Evolutionary conservation across 257 asterid genomes (phyloP).

Genomic region (Datura wrightii): DNA sequence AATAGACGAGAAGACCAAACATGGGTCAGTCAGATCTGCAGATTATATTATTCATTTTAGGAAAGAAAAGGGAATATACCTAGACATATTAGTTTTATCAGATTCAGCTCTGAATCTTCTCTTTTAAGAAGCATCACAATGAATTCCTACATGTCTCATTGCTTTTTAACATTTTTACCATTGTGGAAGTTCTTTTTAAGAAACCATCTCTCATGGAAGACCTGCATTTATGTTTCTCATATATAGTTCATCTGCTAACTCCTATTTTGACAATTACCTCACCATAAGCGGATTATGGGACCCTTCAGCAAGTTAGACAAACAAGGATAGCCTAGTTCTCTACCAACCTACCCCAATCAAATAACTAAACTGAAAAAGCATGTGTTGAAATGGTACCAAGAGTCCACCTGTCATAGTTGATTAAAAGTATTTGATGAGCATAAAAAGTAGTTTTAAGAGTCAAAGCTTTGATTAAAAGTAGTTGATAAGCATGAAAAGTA

Average conservation of each 20-base stretch:
- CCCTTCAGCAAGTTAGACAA: conserved; percentile 18
- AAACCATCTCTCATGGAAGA: neutral
- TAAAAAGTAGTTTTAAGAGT: neutral
- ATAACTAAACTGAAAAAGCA: neutral
- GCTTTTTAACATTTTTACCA: neutral
- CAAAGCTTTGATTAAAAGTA: neutral
- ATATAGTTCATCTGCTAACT: conserved; percentile 11
- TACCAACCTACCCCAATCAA: conserved; percentile 7
- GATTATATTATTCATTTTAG: neutral
- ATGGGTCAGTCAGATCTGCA: conserved; percentile 3
- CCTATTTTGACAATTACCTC: conserved; percentile 8
- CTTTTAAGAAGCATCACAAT: conserved; percentile 15
- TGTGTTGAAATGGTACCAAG: neutral
- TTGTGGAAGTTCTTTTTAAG: neutral
- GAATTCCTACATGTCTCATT: conserved; percentile 9
- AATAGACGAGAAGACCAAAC: neutral
- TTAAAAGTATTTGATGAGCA: neutral
- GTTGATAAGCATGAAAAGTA: neutral
- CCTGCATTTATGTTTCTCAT: conserved; percentile 20
- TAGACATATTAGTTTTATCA: neutral
- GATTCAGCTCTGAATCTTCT: neutral
- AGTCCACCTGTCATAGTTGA: neutral
- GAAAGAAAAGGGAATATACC: neutral
- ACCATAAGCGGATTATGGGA: neutral
- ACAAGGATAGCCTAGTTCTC: conserved; percentile 18